Percentiles rank a stretch among this genome's conserved stretches.
These are phyloP conservation scores for Claviceps paspali DNA, from an alignment of 2,329 filamentous ascomycete species.

Conservation along the genomic window DNA sequence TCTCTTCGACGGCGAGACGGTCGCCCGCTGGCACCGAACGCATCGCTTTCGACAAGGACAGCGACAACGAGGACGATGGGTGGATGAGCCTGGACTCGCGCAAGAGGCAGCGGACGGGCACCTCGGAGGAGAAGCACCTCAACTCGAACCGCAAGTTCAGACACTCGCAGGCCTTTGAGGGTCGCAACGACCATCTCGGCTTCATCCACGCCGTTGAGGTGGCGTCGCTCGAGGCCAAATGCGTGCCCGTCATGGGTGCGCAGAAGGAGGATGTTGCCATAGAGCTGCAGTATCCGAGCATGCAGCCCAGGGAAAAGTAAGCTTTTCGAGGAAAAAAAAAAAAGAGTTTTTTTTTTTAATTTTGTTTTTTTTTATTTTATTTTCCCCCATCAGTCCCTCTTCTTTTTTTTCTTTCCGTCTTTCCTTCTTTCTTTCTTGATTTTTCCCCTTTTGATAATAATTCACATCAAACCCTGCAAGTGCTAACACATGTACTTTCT, in stretches of 20 bases:
- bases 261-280: constrained; percentile 41
- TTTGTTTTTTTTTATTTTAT: background rate
- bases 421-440: background rate
- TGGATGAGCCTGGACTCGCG: constrained; percentile 33
- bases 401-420: background rate
- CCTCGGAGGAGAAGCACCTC: constrained; percentile 23
- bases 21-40: constrained; percentile 33
- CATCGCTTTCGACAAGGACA: constrained; percentile 34
- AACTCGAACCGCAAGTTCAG: constrained; percentile 33
- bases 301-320: constrained; percentile 51
- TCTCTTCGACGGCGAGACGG: constrained; percentile 10
- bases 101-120: constrained; percentile 32
- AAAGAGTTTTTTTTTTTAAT: constrained; percentile 6
- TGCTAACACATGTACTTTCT: too few species aligned
- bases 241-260: constrained; percentile 33
- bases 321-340: too few species aligned
- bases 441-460: too few species aligned
- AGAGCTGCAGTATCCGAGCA: constrained; percentile 72
- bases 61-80: constrained; percentile 35
- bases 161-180: constrained; percentile 30
- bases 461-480: too few species aligned
- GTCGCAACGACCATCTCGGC: constrained; percentile 23
- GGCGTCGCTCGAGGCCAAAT: constrained; percentile 33
- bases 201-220: constrained; percentile 47
- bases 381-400: background rate